Base-by-base conservation (phyloP, 2,329 filamentous ascomycete genomes). In the Gnomoniopsis smithogilvyi region DNA sequence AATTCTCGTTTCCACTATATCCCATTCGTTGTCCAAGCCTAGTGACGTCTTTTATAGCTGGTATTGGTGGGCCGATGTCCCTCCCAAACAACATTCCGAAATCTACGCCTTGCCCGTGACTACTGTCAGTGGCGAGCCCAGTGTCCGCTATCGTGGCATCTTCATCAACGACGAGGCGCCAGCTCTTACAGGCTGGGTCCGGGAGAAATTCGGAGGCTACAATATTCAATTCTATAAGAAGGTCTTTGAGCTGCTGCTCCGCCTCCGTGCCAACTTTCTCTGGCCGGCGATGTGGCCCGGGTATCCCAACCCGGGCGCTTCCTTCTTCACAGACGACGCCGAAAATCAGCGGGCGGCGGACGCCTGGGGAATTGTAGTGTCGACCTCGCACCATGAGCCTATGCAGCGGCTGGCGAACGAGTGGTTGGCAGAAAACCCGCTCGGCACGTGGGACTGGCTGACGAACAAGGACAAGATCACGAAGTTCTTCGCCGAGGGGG, bases 251-350 rank as follows among this genome's bases (percentile, higher is more conserved):
- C 75, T 89, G 6, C 71, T 87, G 1, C 74, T 88, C 3, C 75
- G 85, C 15, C 75, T 86, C 21, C 81, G 78, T 66, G 83, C 84
- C 2, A 89, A 89, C 67, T 88, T 86, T 63, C 72, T 89, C 55
- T 89, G 86, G 86, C 86, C 85, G 0, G 84, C 86, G 0, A 85
- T 85, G 80, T 89, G 86, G 84, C 79, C 80, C 6, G 75, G 72
- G 14, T 76, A 74, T 41, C 77, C 76, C 1, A 73, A 73, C 3
- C 78, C 76, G 0, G 76, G 77, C 10, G 79, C 79, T 38, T 83
- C 82, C 63, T 88, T 89, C 71, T 83, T 84, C 64, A 78, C 83
- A 0, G 86, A 88, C 51, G 85, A 89, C 54, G 74, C 78, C 0
- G 72, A 77, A 7, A 88, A 82, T 50, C 81, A 86, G 62, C 75